Base-by-base conservation (phyloP, 2,329 filamentous ascomycete genomes). In the Pleomassaria siparia region DNA sequence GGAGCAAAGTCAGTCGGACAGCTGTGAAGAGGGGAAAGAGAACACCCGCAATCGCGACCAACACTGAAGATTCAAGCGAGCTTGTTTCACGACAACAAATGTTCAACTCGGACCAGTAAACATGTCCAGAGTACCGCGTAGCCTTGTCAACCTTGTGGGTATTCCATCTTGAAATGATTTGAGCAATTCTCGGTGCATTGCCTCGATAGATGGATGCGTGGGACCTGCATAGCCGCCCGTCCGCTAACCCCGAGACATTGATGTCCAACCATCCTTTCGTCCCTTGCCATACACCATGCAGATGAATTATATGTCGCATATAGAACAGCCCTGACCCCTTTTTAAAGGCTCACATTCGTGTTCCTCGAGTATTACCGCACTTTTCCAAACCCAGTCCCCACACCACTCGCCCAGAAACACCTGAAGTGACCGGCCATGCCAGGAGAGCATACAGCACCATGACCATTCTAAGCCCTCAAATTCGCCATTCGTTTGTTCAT, bases 401-500 rank as follows among this genome's bases (percentile, higher is more conserved):
- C 46, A 20, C 44, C 46, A 42, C 30, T 28, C 36, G 18, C 25
- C 15, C 40, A 37, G 33, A 49, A 36, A 45, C 46, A 24, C 20
- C 22, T n/a, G 8, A 7, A 24, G 10, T 20, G 13, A n/a, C 12
- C 33, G 16, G 15, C 28, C 26, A 22, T 36, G n/a, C n/a, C 36
- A 5, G 9, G 3, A 29, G 8, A 13, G 21, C 13, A 29, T n/a
- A n/a, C 4, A 32, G 15, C 12, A 41, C n/a, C 13, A 11, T 41
- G 36, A 40, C 16, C 28, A 43, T 22, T 33, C 41, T 30, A 58
- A 40, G 54, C 48, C 33, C 46, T 51, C n/a, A 69, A 47, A 55
- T 71, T 73, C 11, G 66, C 63, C 70, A 77, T 77, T 20, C 75
- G 67, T 59, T 75, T 71, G 62, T 74, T 77, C 76, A 78, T 78